Conservation (phyloP, 2,329 filamentous ascomycete genomes). For the Claviceps humidiphila region DNA sequence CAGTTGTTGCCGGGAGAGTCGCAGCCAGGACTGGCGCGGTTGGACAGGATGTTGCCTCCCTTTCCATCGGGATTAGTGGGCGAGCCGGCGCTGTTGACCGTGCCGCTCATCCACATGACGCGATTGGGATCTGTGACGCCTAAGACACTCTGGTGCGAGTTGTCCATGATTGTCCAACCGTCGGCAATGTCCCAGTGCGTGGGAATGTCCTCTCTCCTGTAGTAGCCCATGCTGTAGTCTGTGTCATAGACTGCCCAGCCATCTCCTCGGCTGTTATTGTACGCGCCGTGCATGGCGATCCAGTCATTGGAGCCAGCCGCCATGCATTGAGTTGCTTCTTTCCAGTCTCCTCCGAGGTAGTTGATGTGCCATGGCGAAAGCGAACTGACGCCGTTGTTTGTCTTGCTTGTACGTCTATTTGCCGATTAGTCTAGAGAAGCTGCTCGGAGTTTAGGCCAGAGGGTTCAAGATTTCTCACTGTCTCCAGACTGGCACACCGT, state of each 20-base stretch:
- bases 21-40: constrained; percentile 17
- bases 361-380: constrained; percentile 38
- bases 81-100: constrained; percentile 33
- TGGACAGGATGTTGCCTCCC: constrained; percentile 28
- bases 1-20: constrained; percentile 30
- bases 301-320: constrained; percentile 37
- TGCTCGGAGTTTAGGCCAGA: neutral
- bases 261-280: constrained; percentile 36
- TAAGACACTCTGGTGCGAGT: constrained; percentile 8
- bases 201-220: constrained; percentile 35
- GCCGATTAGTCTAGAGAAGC: neutral
- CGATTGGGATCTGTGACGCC: constrained; percentile 34
- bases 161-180: constrained; percentile 29
- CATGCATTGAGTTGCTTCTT: constrained; percentile 39
- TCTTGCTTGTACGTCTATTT: neutral
- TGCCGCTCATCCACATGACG: constrained; percentile 21
- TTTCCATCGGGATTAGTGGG: constrained; percentile 17
- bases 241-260: constrained; percentile 26
- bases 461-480: constrained; percentile 23
- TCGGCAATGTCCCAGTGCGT: constrained; percentile 42
- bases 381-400: constrained; percentile 26
- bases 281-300: constrained; percentile 34
- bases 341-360: constrained; percentile 31
- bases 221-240: constrained; percentile 29
- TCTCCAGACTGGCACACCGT: constrained; percentile 31